Conservation (phyloP, 2,329 filamentous ascomycete genomes). For the Venturia aucupariae region DNA sequence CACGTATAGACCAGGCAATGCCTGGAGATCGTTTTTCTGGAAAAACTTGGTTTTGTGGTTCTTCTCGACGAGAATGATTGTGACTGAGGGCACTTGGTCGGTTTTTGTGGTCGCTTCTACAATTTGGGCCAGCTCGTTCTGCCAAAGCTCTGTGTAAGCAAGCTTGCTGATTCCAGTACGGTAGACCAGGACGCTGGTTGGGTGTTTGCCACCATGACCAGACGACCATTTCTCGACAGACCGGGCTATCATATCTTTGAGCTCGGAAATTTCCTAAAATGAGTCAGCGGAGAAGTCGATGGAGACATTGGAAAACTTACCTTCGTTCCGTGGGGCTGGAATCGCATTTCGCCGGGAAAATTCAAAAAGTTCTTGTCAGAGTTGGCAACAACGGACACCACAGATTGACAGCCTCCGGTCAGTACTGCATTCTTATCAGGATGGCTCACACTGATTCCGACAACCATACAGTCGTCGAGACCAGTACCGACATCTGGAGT, state of each 20-base stretch:
- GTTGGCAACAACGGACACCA: neutral
- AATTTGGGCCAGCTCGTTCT: neutral
- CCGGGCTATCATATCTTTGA: neutral
- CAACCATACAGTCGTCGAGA: neutral
- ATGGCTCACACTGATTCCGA: conserved; percentile 4
- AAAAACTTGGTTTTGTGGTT: conserved; percentile 1
- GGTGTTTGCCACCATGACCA: neutral
- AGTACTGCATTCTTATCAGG: neutral
- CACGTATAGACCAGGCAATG: neutral
- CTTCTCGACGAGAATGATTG: conserved; percentile 2
- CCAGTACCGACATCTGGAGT: no score
- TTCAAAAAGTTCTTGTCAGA: neutral
- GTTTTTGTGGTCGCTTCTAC: neutral
- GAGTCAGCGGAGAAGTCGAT: no score
- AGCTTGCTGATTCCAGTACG: neutral
- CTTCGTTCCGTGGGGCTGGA: neutral
- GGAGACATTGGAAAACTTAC: neutral
- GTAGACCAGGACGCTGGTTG: neutral
- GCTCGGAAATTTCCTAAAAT: no score
- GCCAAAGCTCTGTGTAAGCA: neutral
- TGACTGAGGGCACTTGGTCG: neutral
- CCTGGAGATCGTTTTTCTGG: neutral
- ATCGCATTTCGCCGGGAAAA: neutral
- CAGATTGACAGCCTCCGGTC: neutral
- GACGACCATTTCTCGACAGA: no score